Evolutionary conservation across 2,329 filamentous ascomycete species (phyloP).

Genomic region (Nothophoma quercina): DNA sequence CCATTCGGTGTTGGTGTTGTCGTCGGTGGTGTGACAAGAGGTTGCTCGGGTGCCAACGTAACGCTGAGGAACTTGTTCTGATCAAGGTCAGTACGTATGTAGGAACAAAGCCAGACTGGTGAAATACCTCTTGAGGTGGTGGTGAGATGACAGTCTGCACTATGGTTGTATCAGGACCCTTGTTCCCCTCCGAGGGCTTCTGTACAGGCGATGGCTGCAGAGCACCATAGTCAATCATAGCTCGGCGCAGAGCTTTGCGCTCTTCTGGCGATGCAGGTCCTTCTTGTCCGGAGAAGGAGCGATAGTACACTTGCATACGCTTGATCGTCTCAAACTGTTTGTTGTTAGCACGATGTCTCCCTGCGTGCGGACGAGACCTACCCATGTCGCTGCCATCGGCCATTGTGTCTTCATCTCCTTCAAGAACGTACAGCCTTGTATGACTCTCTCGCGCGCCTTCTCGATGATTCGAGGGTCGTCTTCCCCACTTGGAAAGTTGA

Average conservation of each 20-base stretch:
- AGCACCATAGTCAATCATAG: constrained; percentile 53
- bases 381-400: constrained; percentile 53
- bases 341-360: constrained; percentile 10
- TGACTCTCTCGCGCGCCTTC: constrained; percentile 44
- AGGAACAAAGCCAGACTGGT: background rate
- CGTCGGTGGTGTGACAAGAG: constrained; percentile 27
- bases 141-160: constrained; percentile 20
- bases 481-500: constrained; percentile 48
- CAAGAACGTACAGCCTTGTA: constrained; percentile 48
- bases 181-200: constrained; percentile 36
- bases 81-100: background rate
- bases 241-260: constrained; percentile 45
- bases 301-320: constrained; percentile 53
- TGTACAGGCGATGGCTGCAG: constrained; percentile 51
- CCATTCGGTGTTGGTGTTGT: constrained; percentile 36
- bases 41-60: constrained; percentile 4
- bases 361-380: constrained; percentile 10
- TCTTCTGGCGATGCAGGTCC: constrained; percentile 48
- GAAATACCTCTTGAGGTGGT: constrained; percentile 14
- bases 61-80: constrained; percentile 16
- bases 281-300: constrained; percentile 45
- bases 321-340: constrained; percentile 51
- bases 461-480: constrained; percentile 45
- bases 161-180: constrained; percentile 22
- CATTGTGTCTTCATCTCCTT: constrained; percentile 53